phyloP scores from a whole-genome alignment of 306 rosid species.

The Cicer cuneatum region DNA sequence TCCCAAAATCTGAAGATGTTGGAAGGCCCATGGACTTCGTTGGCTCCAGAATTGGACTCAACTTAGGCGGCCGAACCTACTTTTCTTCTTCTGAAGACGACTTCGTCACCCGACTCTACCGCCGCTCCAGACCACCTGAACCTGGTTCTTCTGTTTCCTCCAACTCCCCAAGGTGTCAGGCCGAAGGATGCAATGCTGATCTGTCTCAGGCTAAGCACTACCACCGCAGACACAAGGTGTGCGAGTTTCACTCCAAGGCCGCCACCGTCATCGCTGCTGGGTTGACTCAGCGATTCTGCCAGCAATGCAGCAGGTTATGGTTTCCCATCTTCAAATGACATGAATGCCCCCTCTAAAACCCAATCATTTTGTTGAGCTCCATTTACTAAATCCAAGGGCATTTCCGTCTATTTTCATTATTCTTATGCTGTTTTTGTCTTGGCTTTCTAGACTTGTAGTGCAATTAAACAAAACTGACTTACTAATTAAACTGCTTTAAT shows the following conservation, averaged over 20 bases:
- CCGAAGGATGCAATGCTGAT: slow-evolving; percentile 96
- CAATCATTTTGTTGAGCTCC: slow-evolving; percentile 50
- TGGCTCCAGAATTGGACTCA: slow-evolving; percentile 82
- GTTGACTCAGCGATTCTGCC: slow-evolving; percentile 98
- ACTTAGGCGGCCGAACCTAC: slow-evolving; percentile 89
- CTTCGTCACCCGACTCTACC: slow-evolving; percentile 83
- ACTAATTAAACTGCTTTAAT: slow-evolving; percentile 4
- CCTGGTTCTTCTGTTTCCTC: slow-evolving; percentile 43
- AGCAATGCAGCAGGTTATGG: slow-evolving; percentile 95
- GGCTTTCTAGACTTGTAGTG: slow-evolving; percentile 2
- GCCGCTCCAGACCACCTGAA: slow-evolving; percentile 66
- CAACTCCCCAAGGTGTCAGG: slow-evolving; percentile 83
- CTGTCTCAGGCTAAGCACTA: slow-evolving; percentile 91
- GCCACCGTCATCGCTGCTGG: slow-evolving; percentile 94
- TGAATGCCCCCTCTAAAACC: slow-evolving; percentile 21
- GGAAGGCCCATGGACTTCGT: slow-evolving; percentile 62
- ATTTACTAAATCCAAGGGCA: slow-evolving; percentile 48
- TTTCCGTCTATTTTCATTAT: slow-evolving; percentile 46
- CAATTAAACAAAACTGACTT: slow-evolving; percentile 6
- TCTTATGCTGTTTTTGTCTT: slow-evolving; percentile 6
- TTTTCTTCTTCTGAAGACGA: slow-evolving; percentile 82
- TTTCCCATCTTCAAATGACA: slow-evolving; percentile 18
- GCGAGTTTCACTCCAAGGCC: slow-evolving; percentile 96
- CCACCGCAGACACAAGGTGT: slow-evolving; percentile 98
- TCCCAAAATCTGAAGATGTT: slow-evolving; percentile 72